Evolutionary conservation across 2,329 filamentous ascomycete species (phyloP), one percentile per base, ranked within the genome.

Genomic region (Microcyclospora tardicrescens): DNA sequence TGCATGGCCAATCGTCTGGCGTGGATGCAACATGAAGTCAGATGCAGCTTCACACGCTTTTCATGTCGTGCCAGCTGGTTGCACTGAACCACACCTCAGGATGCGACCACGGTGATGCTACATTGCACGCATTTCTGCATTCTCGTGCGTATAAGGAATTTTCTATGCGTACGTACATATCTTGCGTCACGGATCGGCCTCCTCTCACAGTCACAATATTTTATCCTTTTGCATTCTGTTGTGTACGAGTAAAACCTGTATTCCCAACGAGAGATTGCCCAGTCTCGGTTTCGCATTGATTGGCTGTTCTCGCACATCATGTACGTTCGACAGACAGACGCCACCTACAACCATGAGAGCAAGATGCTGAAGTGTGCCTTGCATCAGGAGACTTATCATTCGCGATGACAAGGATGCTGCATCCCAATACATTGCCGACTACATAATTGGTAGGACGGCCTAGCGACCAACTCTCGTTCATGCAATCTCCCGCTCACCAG

Each of bases 341-440:
- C 19, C 19, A 24, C 19, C 19, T 8, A 24, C 5, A 8, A 16
- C 9, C 6, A 14, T 35, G n/a, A n/a, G 16, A 19, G 33, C 33
- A 35, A 15, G 30, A 24, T 24, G 8, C 19, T 24, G 8, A 24
- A 24, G 19, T 24, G 19, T 24, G 14, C 30, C 30, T 32, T 24
- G 24, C 11, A 16, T 5, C 52, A 91, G 84, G 84, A 79, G 83
- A 66, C 75, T 91, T 55, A 87, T 91, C 61, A 82, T 91, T 57
- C 74, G 82, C 58, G 78, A 87, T 59, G 72, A 84, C 54, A 70
- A 79, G 50, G 61, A 69, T 39, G 66, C 71, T 45, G 81, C 81
- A 40, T 84, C 82, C 54, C 68, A 71, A 51, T 86, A 87, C 61
- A 81, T 87, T 49, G 81, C 83, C 44, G 78, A 84, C 60, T 86